These are phyloP conservation scores for Venturia asperata DNA, from an alignment of 2,329 filamentous ascomycete species.

Conservation along the genomic window DNA sequence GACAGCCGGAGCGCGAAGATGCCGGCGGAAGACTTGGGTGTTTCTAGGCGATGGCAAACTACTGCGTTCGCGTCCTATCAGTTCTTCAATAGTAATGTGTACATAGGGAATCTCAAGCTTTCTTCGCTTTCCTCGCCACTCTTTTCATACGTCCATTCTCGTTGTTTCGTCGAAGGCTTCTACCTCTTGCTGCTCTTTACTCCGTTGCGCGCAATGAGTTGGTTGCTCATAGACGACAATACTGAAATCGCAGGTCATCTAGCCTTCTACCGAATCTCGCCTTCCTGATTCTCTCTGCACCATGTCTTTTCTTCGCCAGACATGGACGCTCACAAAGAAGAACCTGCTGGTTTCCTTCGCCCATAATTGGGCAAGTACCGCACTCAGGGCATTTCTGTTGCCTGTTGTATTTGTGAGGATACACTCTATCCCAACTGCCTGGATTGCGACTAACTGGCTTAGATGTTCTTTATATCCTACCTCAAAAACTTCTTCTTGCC, in stretches of 20 bases:
- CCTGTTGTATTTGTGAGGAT: conserved; percentile 45
- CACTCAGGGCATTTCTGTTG: conserved; percentile 48
- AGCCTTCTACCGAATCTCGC: background rate
- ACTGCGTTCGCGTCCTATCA: background rate
- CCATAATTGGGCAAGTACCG: conserved; percentile 48
- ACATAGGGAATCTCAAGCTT: background rate
- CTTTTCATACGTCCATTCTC: background rate
- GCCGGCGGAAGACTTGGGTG: background rate
- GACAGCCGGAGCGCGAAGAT: background rate
- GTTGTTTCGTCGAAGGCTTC: too few species aligned
- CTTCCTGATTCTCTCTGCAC: background rate
- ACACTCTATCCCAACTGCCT: conserved; percentile 19
- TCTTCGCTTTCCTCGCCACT: background rate
- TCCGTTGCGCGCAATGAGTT: background rate
- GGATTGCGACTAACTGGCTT: background rate
- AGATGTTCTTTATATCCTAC: conserved; percentile 51
- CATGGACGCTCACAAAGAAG: conserved; percentile 52
- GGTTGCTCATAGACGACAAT: background rate
- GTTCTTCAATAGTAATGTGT: background rate
- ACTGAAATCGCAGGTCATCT: background rate
- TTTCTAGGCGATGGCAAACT: conserved; percentile 3
- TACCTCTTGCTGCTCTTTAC: background rate
- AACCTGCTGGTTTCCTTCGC: conserved; percentile 49
- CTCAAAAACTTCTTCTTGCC: conserved; percentile 79
- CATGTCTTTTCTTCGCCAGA: conserved; percentile 39